These are phyloP conservation scores for Cryptococcus sp. DNA, from an alignment of 1,284 basidiomycete genomes.

Conservation along the genomic window DNA sequence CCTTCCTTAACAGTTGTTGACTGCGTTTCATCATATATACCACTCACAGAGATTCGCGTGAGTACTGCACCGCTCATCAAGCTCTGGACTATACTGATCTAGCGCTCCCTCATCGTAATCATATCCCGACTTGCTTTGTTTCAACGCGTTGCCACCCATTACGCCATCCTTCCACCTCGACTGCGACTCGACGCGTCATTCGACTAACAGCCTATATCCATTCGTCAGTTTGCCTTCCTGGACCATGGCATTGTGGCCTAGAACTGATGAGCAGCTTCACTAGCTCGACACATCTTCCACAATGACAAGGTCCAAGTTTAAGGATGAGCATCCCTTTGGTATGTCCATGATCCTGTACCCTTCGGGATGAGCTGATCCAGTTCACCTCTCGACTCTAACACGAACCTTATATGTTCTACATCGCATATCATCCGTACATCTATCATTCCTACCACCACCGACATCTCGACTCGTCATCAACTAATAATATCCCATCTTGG, in stretches of 20 bases:
- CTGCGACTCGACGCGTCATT: not conserved
- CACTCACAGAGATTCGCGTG: not conserved
- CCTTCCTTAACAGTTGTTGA: not conserved
- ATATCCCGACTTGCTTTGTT: not conserved
- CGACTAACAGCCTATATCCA: not conserved
- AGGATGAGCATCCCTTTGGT: slow-evolving; percentile 99
- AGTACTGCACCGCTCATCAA: too few species aligned
- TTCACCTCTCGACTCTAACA: not conserved
- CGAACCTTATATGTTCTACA: not conserved
- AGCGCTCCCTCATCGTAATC: too few species aligned
- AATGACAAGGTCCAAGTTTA: slow-evolving; percentile 95
- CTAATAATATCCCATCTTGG: not conserved
- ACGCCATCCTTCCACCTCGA: not conserved
- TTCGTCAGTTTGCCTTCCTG: not conserved
- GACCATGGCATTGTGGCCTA: not conserved
- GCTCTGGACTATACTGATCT: too few species aligned
- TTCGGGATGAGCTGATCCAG: not conserved
- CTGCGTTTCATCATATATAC: not conserved
- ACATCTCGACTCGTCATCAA: too few species aligned
- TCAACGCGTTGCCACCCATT: not conserved
- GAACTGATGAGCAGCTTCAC: not conserved
- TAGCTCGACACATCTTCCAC: slow-evolving; percentile 3
- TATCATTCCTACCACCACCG: not conserved
- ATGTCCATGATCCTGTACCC: slow-evolving; percentile 3
- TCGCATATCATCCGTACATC: too few species aligned